Evolutionary conservation across 1,139 yeast genomes (phyloP), one percentile per base, ranked within the genome.

Genomic region (Geotrichum carabidarum): DNA sequence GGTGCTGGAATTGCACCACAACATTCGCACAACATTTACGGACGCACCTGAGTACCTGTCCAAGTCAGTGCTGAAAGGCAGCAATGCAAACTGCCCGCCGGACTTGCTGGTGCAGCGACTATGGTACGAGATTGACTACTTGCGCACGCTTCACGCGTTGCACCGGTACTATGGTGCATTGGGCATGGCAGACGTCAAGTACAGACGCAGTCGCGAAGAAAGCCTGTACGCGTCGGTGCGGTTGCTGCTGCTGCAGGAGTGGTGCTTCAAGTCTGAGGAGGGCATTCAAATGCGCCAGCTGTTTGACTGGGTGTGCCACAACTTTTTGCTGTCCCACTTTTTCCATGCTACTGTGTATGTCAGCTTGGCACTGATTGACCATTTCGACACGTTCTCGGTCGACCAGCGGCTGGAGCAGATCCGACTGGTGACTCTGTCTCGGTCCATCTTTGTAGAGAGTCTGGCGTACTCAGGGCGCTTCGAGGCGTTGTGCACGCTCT

Each of bases 161-260:
- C 73, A 70, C 52, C 64, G 71, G 22, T 63, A 67, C 27, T 66
- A 62, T 54, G 61, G 70, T 5, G 58, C 67, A 2, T 61, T 64
- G 18, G 59, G 60, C 3, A 58, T 58, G 30, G 53, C 55, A 2
- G 58, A 61, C 44, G 50, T 59, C 27, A 61, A 60, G 49, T 61
- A 64, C 44, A 54, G 59, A 22, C 57, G 63, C 41, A 62, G 64
- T 38, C 57, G 66, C 8, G 66, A 67, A 31, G 68, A 63, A 22
- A 59, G 65, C 41, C 56, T 68, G 38, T 60, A 61, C 38, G 68
- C 71, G 1, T 63, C 70, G 8, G 56, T 63, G 9, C 63, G 61
- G 6, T 60, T 70, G 30, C 53, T 70, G 11, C 62, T 65, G 47
- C 57, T 66, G 15, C 62, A 60, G 38, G 62, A 63, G 15, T 70